These are phyloP conservation scores for Neofusicoccum umdonicola DNA, from an alignment of 2,329 filamentous ascomycete species.

Conservation along the genomic window DNA sequence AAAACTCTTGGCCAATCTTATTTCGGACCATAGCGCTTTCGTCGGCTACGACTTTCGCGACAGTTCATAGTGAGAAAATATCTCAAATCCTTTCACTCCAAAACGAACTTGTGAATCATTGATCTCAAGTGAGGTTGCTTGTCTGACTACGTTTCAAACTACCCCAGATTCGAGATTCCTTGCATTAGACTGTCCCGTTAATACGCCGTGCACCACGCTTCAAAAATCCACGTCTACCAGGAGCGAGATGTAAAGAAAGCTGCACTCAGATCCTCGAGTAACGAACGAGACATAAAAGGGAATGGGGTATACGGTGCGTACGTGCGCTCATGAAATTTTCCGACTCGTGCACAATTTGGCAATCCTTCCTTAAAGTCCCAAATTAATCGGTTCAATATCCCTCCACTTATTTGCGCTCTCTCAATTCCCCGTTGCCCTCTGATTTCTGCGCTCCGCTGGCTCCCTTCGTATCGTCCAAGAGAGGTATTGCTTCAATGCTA, in stretches of 20 bases:
- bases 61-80: no score
- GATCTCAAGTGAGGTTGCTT: not conserved
- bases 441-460: slow-evolving; percentile 20
- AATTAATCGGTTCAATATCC: no score
- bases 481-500: slow-evolving; percentile 57
- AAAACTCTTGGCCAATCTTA: not conserved
- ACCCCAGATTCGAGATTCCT: not conserved
- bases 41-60: no score
- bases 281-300: not conserved
- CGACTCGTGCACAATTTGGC: not conserved
- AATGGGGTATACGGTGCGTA: not conserved
- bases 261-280: not conserved
- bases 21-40: no score
- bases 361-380: not conserved
- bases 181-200: no score
- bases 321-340: slow-evolving; percentile 6
- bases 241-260: not conserved
- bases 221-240: not conserved
- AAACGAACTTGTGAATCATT: not conserved
- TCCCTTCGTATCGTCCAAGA: slow-evolving; percentile 50
- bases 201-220: not conserved
- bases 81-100: no score
- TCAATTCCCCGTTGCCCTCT: slow-evolving; percentile 7
- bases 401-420: slow-evolving; percentile 17
- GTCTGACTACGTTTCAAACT: not conserved